Percentiles rank a stretch among this genome's conserved stretches.
Conservation (phyloP, 1,284 basidiomycete species). For the Abortiporus biennis region DNA sequence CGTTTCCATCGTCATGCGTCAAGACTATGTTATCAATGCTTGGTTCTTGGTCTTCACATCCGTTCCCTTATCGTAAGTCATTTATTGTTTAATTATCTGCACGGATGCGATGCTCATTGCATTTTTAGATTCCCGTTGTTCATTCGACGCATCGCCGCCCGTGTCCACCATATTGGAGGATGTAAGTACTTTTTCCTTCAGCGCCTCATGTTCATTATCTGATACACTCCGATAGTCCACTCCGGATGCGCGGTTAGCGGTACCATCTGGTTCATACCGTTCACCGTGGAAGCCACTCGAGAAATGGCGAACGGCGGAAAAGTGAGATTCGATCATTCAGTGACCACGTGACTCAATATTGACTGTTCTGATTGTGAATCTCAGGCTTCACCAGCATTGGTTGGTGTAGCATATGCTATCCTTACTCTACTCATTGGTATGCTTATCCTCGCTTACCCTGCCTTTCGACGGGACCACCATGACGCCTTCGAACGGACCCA, state of each 20-base stretch:
- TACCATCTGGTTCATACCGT: slow-evolving; percentile 43
- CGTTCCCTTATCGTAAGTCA: slow-evolving; percentile 39
- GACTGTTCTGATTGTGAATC: too few relatives aligned
- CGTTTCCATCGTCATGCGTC: slow-evolving; percentile 49
- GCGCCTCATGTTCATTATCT: too few relatives aligned
- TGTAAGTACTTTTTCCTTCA: too few relatives aligned
- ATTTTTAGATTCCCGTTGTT: slow-evolving; percentile 41
- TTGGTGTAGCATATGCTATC: slow-evolving; percentile 44
- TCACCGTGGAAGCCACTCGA: slow-evolving; percentile 43
- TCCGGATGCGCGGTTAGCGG: slow-evolving; percentile 49
- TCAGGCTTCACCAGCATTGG: slow-evolving; percentile 41
- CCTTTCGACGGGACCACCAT: slow-evolving; percentile 37
- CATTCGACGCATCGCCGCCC: slow-evolving; percentile 42
- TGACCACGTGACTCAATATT: not conserved
- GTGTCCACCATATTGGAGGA: slow-evolving; percentile 52
- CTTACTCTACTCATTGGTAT: slow-evolving; percentile 36
- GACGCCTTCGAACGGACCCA: slow-evolving; percentile 47
- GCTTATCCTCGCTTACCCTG: slow-evolving; percentile 41
- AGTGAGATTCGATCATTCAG: too few relatives aligned
- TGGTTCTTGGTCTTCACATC: slow-evolving; percentile 45
- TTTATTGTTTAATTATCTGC: too few relatives aligned
- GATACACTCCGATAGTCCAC: too few relatives aligned
- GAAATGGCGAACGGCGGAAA: slow-evolving; percentile 35
- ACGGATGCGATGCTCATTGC: not conserved
- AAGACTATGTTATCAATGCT: slow-evolving; percentile 51